phyloP scores from a whole-genome alignment of 345 rosid genomes.

The Kandelia obovata region DNA sequence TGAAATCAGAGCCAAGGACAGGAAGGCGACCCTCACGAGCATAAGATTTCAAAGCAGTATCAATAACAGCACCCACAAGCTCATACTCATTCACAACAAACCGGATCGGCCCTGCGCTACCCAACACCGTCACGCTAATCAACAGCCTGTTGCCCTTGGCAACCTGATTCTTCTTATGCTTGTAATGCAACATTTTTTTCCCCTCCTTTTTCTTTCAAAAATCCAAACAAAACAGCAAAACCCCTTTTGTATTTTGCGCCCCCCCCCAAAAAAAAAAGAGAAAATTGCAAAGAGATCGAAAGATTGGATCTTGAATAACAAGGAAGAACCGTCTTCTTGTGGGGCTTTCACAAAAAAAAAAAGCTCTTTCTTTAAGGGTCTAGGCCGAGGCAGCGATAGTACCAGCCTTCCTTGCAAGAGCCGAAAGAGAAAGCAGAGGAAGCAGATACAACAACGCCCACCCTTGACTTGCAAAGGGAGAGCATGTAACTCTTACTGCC shows the following conservation, averaged over 20 bases:
- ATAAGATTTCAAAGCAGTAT: constrained; percentile 71
- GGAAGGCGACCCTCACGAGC: constrained; percentile 98
- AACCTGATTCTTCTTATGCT: constrained; percentile 70
- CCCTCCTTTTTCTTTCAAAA: neutral
- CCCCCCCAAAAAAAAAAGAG: no score
- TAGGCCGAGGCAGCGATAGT: constrained; percentile 93
- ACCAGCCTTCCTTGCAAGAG: constrained; percentile 99
- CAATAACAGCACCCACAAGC: constrained; percentile 72
- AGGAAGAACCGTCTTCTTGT: neutral
- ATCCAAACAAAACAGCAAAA: constrained; percentile 9
- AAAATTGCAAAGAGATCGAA: neutral
- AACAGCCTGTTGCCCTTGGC: constrained; percentile 69
- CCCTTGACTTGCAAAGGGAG: constrained; percentile 79
- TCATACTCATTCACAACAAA: constrained; percentile 77
- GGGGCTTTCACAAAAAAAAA: neutral
- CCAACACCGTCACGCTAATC: constrained; percentile 75
- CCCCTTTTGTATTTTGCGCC: neutral
- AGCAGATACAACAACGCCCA: constrained; percentile 55
- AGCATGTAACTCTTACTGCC: constrained; percentile 56
- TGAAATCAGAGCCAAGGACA: constrained; percentile 71
- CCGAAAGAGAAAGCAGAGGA: constrained; percentile 77
- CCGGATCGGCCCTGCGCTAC: constrained; percentile 97
- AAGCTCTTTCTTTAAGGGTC: constrained; percentile 56
- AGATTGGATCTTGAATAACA: neutral
- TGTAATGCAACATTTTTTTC: constrained; percentile 64